phyloP scores from a whole-genome alignment of 139 green algal species.

The Parachlorella kessleri region DNA sequence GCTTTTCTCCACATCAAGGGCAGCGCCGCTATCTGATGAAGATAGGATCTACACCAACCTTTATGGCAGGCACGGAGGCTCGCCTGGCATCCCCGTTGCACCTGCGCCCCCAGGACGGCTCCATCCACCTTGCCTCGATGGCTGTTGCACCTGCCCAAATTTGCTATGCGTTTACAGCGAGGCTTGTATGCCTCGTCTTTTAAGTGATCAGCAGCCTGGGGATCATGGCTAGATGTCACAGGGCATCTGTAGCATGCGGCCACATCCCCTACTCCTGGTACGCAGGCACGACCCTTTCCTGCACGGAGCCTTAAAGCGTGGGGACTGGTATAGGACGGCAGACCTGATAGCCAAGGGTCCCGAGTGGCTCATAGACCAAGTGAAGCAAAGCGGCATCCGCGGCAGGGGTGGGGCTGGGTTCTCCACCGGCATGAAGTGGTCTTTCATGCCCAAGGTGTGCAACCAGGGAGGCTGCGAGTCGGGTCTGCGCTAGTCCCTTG shows the following conservation, averaged over 20 bases:
- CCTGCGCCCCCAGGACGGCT: background rate
- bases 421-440: conserved; percentile 39
- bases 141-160: background rate
- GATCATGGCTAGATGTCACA: too few species aligned
- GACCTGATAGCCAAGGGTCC: conserved; percentile 33
- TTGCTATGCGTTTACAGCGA: background rate
- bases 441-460: conserved; percentile 39
- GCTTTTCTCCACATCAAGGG: too few species aligned
- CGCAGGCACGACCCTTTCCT: conserved; percentile 31
- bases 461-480: conserved; percentile 5
- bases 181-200: background rate
- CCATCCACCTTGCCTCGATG: background rate
- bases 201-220: background rate
- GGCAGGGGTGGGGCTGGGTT: conserved; percentile 38
- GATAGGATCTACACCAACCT: conserved; percentile 41
- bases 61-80: conserved; percentile 15
- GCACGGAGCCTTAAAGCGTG: conserved; percentile 64
- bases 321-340: conserved; percentile 69
- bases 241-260: too few species aligned
- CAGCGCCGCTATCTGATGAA: conserved; percentile 4
- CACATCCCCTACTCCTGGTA: background rate
- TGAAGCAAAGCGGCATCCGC: conserved; percentile 34
- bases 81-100: background rate
- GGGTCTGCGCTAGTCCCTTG: too few species aligned
- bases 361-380: conserved; percentile 36